These are phyloP conservation scores for Prunus persica DNA, from an alignment of 306 rosid genomes.

Conservation along the genomic window Prunus_persica_NCBIv2 NC_034009.1:13701501-13702000, in stretches of 20 bases:
- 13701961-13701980: conserved; percentile 84
- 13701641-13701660: conserved; percentile 2
- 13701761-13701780: not conserved
- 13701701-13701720: not conserved
- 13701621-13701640: conserved; percentile 12
- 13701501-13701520: conserved; percentile 98
- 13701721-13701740: not conserved
- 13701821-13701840: not conserved
- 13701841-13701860: not conserved
- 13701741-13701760: not conserved
- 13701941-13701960: not conserved
- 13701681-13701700: not conserved
- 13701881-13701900: too few relatives aligned
- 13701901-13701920: too few relatives aligned
- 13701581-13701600: conserved; percentile 11
- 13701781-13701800: not conserved
- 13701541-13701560: conserved; percentile 75
- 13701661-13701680: not conserved
- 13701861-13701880: too few relatives aligned
- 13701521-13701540: conserved; percentile 78
- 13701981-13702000: conserved; percentile 86
- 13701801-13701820: not conserved
- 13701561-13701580: conserved; percentile 56
- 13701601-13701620: conserved; percentile 11
- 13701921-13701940: not conserved